Percentiles rank a stretch among this genome's conserved stretches.
Evolutionary conservation across 2,329 filamentous ascomycete genomes (phyloP).

Genomic region (Cercospora sojina): DNA sequence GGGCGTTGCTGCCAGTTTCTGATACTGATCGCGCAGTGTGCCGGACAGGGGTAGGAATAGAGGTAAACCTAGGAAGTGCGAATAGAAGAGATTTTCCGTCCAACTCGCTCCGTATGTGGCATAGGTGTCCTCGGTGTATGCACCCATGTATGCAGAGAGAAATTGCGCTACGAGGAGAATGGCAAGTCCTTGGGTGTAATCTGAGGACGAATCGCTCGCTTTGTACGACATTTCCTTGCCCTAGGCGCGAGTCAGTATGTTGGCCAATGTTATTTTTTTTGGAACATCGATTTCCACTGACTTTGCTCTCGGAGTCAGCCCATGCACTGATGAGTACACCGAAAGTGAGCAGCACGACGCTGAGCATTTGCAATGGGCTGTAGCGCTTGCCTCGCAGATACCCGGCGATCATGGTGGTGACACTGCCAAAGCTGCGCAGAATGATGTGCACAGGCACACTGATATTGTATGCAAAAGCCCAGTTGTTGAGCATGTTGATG

Average conservation of each 20-base stretch:
- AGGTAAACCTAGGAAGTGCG: conserved; percentile 70
- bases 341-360: conserved; percentile 77
- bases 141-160: conserved; percentile 88
- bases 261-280: background rate
- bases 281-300: conserved; percentile 41
- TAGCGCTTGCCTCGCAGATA: conserved; percentile 84
- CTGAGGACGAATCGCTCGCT: conserved; percentile 42
- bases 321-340: conserved; percentile 87
- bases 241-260: conserved; percentile 33
- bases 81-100: conserved; percentile 96
- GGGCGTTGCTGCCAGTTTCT: conserved; percentile 59
- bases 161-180: conserved; percentile 87
- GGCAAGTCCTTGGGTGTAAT: conserved; percentile 68
- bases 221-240: conserved; percentile 46
- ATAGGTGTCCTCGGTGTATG: conserved; percentile 93
- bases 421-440: conserved; percentile 87
- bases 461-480: conserved; percentile 95
- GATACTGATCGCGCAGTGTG: conserved; percentile 64
- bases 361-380: conserved; percentile 72
- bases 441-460: conserved; percentile 97
- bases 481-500: conserved; percentile 96
- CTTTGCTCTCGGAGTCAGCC: conserved; percentile 85
- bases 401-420: conserved; percentile 92
- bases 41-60: conserved; percentile 72
- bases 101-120: conserved; percentile 81